phyloP scores from a whole-genome alignment of 768 basidiomycete species.

The Exidia glandulosa region DNA sequence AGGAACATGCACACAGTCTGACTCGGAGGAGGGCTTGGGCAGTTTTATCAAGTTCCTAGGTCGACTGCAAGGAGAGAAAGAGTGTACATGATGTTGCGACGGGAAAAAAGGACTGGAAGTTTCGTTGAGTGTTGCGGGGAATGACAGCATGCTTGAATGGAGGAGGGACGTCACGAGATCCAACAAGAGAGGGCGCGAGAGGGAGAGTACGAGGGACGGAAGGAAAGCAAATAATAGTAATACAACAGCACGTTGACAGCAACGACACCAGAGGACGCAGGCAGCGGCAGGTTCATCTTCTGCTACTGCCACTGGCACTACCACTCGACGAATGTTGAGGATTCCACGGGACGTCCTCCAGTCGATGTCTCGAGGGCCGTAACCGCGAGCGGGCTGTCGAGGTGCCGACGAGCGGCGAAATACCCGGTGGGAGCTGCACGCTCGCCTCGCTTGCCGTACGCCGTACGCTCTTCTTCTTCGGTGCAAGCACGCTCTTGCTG shows the following conservation, averaged over 20 bases:
- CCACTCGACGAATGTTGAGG: background rate
- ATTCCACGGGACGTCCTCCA: constrained; percentile 59
- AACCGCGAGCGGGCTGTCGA: constrained; percentile 1
- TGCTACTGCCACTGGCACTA: background rate
- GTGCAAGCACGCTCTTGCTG: constrained; percentile 35
- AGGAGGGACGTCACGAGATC: background rate
- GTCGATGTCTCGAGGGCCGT: constrained; percentile 35
- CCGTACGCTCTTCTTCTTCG: constrained; percentile 41
- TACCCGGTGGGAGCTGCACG: background rate
- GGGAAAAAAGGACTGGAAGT: too few relatives aligned
- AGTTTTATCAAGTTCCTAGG: too few relatives aligned
- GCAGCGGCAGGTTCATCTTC: background rate
- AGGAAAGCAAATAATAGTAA: background rate
- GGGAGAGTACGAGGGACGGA: background rate
- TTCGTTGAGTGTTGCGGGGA: too few relatives aligned
- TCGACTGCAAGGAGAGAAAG: too few relatives aligned
- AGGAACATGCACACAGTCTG: too few relatives aligned
- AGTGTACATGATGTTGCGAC: too few relatives aligned
- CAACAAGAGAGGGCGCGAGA: background rate
- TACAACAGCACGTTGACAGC: background rate
- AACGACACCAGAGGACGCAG: background rate
- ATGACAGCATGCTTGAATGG: too few relatives aligned
- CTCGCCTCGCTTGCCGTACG: constrained; percentile 53
- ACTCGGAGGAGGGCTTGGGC: too few relatives aligned
- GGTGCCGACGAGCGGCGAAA: background rate